Evolutionary conservation across 805 yeast genomes (phyloP), one percentile per base, ranked within the genome.

Genomic region (Ogataea pignaliae): DNA sequence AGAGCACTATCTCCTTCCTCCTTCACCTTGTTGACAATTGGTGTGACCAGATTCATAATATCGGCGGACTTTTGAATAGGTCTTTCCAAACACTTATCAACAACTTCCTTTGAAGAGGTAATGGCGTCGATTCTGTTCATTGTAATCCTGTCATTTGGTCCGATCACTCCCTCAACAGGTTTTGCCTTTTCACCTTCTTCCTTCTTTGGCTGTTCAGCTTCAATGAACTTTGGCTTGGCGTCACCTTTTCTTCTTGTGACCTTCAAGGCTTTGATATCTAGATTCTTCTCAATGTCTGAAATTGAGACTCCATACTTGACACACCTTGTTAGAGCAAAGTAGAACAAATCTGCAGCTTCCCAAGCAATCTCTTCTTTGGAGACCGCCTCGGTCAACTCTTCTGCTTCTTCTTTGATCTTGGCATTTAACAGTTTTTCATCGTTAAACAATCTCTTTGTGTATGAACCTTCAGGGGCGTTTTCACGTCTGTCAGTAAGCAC

Each of bases 31-130:
- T 85, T 81, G 37, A 93, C 81, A 48, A 93, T 93, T 34, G 99
- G 99, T 34, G 82, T 77, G 26, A 95, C 98, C 42, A 93, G 74
- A 52, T 85, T 82, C 95, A 90, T 88, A 50, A 93, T 95, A 57
- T 88, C 93, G 16, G 90, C 75, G 17, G 97, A 87, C 59, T 85
- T 85, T 68, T 93, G 98, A 40, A 88, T 93, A n/a, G 99, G 99
- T 69, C 99, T 84, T 28, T 81, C 75, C 46, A 93, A 73, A 10
- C 93, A 89, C 26, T 71, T 67, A 17, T 66, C 69, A 17, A 93
- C 76, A 34, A 73, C 78, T 8, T 59, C 59, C 11, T 65, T 61
- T 1, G 74, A 52, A 8, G 73, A 53, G 3, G 69, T 68, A 10
- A 65, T 62, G 5, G 70, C 71, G 44, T 73, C 64, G 38, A 79